Conservation (phyloP, 2,329 filamentous ascomycete species). For the Ophiostoma australiae region DNA sequence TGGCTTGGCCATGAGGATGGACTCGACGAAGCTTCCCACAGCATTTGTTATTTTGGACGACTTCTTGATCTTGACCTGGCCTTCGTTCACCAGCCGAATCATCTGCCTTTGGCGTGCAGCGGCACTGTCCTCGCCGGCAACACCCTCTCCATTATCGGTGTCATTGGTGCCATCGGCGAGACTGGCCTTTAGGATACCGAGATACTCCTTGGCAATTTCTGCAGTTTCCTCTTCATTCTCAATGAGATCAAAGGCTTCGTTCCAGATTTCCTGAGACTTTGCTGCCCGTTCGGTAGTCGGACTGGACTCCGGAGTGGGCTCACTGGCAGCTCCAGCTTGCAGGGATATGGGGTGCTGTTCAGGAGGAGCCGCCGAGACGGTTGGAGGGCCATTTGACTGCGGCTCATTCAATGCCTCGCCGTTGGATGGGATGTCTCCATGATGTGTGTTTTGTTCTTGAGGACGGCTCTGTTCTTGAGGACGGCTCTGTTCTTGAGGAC, state of each 20-base stretch:
- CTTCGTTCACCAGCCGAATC: neutral
- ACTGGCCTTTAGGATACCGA: neutral
- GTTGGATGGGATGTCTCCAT: neutral
- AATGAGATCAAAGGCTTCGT: neutral
- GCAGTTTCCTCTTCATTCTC: neutral
- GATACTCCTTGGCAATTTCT: neutral
- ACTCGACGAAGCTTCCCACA: neutral
- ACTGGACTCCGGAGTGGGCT: neutral
- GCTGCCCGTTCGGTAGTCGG: neutral
- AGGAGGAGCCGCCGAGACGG: neutral
- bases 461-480: neutral
- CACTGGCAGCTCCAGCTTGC: neutral
- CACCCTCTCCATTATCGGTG: neutral
- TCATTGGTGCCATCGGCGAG: neutral
- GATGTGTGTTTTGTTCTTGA: neutral
- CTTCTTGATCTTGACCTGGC: neutral
- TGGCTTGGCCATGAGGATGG: neutral
- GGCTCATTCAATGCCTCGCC: neutral
- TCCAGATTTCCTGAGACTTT: constrained; percentile 1
- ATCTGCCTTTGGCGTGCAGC: neutral
- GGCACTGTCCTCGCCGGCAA: neutral
- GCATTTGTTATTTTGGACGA: neutral
- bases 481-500: too few relatives aligned
- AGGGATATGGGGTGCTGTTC: neutral
- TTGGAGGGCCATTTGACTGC: neutral